Conservation (phyloP, 495 filamentous ascomycete genomes). For the Echria macrotheca region DNA sequence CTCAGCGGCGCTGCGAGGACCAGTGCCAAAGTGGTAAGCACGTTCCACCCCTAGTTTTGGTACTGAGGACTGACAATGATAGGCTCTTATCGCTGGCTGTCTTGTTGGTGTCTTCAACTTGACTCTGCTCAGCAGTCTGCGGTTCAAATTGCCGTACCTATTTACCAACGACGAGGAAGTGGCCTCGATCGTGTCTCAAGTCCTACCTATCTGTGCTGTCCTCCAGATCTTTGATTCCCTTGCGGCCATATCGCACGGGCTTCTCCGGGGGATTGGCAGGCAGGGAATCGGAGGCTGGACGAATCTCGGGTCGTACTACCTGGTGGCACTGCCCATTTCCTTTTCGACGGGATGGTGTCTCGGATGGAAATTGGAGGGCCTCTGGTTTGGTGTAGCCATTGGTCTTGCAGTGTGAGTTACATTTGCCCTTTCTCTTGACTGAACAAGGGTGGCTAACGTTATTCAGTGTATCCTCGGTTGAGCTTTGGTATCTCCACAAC, state of each 20-base stretch:
- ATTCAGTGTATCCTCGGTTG: constrained; percentile 21
- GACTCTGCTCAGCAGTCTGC: constrained; percentile 46
- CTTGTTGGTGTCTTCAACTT: constrained; percentile 70
- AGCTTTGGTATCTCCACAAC: constrained; percentile 25
- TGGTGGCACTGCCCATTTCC: constrained; percentile 70
- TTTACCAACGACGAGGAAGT: constrained; percentile 74
- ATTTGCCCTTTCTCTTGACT: not conserved
- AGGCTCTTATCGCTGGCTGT: constrained; percentile 21
- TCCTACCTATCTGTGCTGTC: constrained; percentile 67
- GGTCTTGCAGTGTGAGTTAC: constrained; percentile 46
- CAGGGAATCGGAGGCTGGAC: constrained; percentile 76
- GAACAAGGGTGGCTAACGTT: not conserved
- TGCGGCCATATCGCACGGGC: constrained; percentile 67
- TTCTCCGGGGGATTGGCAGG: constrained; percentile 68
- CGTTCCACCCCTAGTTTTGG: not conserved
- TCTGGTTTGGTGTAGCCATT: constrained; percentile 68
- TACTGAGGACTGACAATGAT: not conserved
- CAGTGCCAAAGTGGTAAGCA: constrained; percentile 51
- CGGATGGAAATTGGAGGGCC: constrained; percentile 61
- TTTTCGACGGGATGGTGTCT: constrained; percentile 63
- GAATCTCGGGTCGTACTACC: constrained; percentile 73
- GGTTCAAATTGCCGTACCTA: constrained; percentile 59
- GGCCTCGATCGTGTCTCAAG: constrained; percentile 56
- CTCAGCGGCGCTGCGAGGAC: constrained; percentile 58
- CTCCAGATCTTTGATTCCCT: constrained; percentile 77